These are phyloP conservation scores for Mucuna pruriens DNA, from an alignment of 306 rosid species.

Conservation along the genomic window DNA sequence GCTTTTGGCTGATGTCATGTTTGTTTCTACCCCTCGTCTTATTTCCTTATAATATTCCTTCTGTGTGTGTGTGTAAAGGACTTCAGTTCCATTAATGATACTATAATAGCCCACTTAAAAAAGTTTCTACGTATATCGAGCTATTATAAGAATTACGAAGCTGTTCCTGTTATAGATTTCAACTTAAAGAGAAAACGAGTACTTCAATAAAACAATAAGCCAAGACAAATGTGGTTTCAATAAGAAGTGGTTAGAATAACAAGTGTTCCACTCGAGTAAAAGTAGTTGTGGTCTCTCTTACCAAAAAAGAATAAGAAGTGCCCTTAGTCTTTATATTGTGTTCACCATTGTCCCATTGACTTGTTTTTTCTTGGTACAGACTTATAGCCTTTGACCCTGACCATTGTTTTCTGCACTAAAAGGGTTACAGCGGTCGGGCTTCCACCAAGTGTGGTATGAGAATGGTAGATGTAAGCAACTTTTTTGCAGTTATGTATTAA, in stretches of 20 bases:
- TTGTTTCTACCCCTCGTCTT: background rate
- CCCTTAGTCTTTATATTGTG: background rate
- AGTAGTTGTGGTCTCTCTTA: too few relatives aligned
- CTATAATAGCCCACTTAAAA: background rate
- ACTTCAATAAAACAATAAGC: background rate
- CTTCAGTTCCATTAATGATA: conserved; percentile 12
- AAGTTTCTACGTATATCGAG: background rate
- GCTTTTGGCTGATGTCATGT: background rate
- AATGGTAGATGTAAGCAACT: background rate
- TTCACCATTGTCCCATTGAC: conserved; percentile 2
- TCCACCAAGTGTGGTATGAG: background rate
- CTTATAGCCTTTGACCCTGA: background rate
- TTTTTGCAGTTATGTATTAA: conserved; percentile 3
- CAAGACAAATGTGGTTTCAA: conserved; percentile 8
- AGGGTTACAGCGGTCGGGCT: background rate
- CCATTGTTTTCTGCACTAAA: background rate
- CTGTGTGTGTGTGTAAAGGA: background rate
- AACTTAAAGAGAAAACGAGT: background rate
- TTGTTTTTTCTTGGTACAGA: background rate
- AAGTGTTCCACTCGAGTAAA: too few relatives aligned
- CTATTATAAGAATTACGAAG: background rate
- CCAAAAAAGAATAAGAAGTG: background rate
- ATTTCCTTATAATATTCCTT: background rate
- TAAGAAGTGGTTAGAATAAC: background rate
- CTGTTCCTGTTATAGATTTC: background rate